These are phyloP conservation scores for Helotiales sp. DNA, from an alignment of 2,329 filamentous ascomycete genomes.

Conservation along the genomic window DNA sequence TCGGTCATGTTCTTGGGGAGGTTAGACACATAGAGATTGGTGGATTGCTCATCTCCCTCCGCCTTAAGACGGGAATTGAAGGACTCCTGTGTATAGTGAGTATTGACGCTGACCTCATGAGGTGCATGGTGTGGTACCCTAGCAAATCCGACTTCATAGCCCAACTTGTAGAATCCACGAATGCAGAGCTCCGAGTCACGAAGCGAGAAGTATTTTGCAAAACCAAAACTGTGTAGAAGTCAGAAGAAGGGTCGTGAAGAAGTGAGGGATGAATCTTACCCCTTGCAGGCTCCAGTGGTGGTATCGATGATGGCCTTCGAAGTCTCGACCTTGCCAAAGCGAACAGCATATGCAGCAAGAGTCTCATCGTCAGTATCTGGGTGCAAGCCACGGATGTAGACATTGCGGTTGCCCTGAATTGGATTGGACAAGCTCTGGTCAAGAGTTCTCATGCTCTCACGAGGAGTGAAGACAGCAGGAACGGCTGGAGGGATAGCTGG, in stretches of 20 bases:
- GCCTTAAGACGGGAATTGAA: slow-evolving; percentile 99
- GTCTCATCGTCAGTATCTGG: slow-evolving; percentile 95
- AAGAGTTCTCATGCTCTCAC: slow-evolving; percentile 84
- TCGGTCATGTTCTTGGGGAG: slow-evolving; percentile 91
- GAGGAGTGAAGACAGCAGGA: slow-evolving; percentile 84
- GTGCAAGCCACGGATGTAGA: slow-evolving; percentile 95
- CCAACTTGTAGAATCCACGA: slow-evolving; percentile 89
- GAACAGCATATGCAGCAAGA: slow-evolving; percentile 78
- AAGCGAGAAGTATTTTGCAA: slow-evolving; percentile 91
- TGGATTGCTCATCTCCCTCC: slow-evolving; percentile 85
- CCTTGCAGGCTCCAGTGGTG: slow-evolving; percentile 91
- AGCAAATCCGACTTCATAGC: slow-evolving; percentile 97
- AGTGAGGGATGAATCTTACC: slow-evolving; percentile 59
- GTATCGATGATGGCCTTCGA: slow-evolving; percentile 99
- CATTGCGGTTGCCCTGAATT: slow-evolving; percentile 89
- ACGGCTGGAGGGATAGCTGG: slow-evolving; percentile 87
- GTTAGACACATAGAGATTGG: slow-evolving; percentile 98
- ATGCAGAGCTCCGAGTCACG: slow-evolving; percentile 95
- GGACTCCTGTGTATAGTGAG: slow-evolving; percentile 71
- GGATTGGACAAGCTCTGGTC: slow-evolving; percentile 95
- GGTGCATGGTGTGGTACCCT: slow-evolving; percentile 60
- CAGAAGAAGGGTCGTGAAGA: neutral
- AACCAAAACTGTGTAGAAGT: slow-evolving; percentile 74
- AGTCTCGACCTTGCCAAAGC: slow-evolving; percentile 93
- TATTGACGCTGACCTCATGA: slow-evolving; percentile 21